Conservation (phyloP, 1,284 basidiomycete genomes). For the Golubevia sp. region DNA sequence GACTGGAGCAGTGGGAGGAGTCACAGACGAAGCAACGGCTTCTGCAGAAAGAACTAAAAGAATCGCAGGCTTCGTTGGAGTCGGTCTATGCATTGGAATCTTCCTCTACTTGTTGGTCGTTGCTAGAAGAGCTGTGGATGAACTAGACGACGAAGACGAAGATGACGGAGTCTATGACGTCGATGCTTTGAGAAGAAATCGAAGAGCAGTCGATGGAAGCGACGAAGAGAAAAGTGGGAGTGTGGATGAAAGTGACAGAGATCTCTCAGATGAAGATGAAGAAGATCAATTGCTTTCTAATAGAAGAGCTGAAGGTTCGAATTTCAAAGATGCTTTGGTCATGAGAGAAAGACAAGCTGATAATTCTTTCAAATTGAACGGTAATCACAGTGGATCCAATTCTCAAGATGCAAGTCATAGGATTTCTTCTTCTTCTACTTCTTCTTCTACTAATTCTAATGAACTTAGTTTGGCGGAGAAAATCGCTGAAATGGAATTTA, state of each 20-base stretch:
- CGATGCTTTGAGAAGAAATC: neutral
- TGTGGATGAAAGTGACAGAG: neutral
- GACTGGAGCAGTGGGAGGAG: conserved; percentile 31
- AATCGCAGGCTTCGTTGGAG: conserved; percentile 73
- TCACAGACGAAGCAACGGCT: conserved; percentile 55
- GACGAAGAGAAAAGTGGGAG: neutral
- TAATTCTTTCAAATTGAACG: neutral
- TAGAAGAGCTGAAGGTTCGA: neutral
- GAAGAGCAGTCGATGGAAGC: neutral
- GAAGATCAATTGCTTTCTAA: neutral
- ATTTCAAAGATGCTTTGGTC: neutral
- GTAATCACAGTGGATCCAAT: neutral
- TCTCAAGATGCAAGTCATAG: neutral
- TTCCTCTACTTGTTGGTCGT: conserved; percentile 78
- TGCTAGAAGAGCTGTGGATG: conserved; percentile 78
- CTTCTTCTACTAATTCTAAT: neutral
- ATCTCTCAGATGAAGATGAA: conserved; percentile 1
- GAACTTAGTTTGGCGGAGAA: conserved; percentile 25
- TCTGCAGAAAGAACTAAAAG: conserved; percentile 68
- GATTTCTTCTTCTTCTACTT: neutral
- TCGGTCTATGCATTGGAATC: conserved; percentile 74
- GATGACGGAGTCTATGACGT: neutral
- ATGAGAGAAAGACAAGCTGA: neutral
- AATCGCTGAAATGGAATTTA: conserved; percentile 40
- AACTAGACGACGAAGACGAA: conserved; percentile 70